phyloP scores from a whole-genome alignment of 1,284 basidiomycete genomes.

The Malassezia equina region DNA sequence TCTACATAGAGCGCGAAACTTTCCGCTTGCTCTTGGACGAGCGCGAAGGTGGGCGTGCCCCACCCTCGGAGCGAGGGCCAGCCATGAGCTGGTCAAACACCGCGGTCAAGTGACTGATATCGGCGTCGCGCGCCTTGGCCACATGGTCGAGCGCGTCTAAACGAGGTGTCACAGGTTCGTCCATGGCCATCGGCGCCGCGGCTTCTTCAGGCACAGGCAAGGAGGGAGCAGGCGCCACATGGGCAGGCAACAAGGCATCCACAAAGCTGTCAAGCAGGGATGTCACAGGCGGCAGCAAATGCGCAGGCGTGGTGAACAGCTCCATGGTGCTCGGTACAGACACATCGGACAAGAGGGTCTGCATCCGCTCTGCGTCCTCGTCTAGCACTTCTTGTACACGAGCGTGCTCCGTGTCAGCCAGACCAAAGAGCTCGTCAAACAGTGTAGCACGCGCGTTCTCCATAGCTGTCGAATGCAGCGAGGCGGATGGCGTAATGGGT shows the following conservation, averaged over 20 bases:
- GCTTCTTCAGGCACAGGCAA: not conserved
- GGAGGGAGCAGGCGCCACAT: constrained; percentile 50
- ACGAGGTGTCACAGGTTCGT: constrained; percentile 8
- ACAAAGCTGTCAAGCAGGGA: constrained; percentile 66
- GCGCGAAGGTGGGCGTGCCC: not conserved
- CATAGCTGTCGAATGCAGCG: constrained; percentile 14
- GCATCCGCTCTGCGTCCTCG: constrained; percentile 6
- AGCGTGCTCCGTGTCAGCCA: constrained; percentile 8
- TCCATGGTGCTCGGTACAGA: constrained; percentile 41
- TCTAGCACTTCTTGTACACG: constrained; percentile 16
- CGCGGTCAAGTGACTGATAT: constrained; percentile 13
- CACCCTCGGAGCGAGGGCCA: not conserved
- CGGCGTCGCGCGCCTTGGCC: constrained; percentile 48
- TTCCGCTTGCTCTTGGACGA: constrained; percentile 13
- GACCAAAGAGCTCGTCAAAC: constrained; percentile 78
- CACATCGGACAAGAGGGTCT: not conserved
- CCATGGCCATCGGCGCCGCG: not conserved
- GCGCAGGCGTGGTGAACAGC: constrained; percentile 64
- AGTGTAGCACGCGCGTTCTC: constrained; percentile 57
- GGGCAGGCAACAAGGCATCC: constrained; percentile 57
- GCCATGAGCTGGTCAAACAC: constrained; percentile 15
- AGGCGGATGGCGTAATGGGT: constrained; percentile 19
- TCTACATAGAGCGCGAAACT: constrained; percentile 1
- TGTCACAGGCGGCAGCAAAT: constrained; percentile 68
- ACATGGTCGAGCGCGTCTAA: constrained; percentile 15